phyloP scores from a whole-genome alignment of 495 filamentous ascomycete genomes.

The Xylaria grammica region DNA sequence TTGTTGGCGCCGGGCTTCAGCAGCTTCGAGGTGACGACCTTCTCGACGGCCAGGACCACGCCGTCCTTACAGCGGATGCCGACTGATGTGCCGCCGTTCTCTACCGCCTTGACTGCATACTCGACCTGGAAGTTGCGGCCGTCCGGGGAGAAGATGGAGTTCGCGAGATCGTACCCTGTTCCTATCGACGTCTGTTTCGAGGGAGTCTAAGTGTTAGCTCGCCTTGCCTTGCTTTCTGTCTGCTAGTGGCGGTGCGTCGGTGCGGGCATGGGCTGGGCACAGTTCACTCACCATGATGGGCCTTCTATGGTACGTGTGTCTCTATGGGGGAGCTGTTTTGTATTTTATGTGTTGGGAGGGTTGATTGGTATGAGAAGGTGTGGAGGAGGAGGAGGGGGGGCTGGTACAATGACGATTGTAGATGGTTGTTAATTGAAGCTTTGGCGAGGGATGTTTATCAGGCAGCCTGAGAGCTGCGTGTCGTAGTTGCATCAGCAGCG shows the following conservation, averaged over 20 bases:
- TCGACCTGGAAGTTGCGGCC: slow-evolving; percentile 99
- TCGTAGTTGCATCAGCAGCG: slow-evolving; percentile 32
- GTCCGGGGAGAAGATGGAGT: slow-evolving; percentile 99
- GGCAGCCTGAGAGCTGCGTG: slow-evolving; percentile 55
- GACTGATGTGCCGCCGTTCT: slow-evolving; percentile 96
- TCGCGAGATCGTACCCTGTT: slow-evolving; percentile 98
- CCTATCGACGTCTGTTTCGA: slow-evolving; percentile 89
- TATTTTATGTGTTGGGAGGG: neutral
- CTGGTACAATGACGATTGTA: neutral
- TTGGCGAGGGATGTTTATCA: slow-evolving; percentile 31
- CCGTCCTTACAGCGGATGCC: slow-evolving; percentile 97
- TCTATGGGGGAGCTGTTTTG: neutral
- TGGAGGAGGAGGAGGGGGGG: neutral
- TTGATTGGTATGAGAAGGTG: neutral
- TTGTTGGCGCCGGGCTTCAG: slow-evolving; percentile 93
- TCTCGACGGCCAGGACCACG: slow-evolving; percentile 94
- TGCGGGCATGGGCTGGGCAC: neutral
- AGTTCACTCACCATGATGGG: slow-evolving; percentile 14
- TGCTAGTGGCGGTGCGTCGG: no score
- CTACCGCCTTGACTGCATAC: slow-evolving; percentile 97
- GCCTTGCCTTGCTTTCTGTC: neutral
- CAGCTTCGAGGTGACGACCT: slow-evolving; percentile 93
- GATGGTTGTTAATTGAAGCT: slow-evolving; percentile 18
- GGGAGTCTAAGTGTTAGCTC: neutral
- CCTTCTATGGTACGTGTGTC: neutral